A percentile compares a stretch with the other conserved stretches of the same genome.
These are phyloP conservation scores for Lablab purpureus DNA, from an alignment of 306 rosid species.

Conservation along the genomic window DNA sequence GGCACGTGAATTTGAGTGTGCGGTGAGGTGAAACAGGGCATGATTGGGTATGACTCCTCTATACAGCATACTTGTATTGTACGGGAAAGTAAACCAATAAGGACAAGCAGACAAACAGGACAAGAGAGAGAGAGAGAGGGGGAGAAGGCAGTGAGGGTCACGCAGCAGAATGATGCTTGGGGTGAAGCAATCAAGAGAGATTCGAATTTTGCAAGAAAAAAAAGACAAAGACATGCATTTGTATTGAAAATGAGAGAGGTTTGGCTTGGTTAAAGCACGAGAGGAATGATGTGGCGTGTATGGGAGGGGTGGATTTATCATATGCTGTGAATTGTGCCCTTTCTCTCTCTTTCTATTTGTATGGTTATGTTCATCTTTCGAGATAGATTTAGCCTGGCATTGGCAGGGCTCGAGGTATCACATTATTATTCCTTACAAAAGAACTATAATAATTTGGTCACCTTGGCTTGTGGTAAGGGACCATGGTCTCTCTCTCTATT, in stretches of 20 bases:
- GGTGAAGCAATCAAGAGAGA: constrained; percentile 73
- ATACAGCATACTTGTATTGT: constrained; percentile 42
- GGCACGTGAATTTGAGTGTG: constrained; percentile 26
- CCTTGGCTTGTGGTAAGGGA: constrained; percentile 52
- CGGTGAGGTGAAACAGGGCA: constrained; percentile 33
- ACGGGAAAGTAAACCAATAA: constrained; percentile 53
- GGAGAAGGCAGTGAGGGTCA: constrained; percentile 44
- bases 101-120: constrained; percentile 42
- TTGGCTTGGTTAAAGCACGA: constrained; percentile 55
- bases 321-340: constrained; percentile 33
- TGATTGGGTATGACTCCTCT: constrained; percentile 43
- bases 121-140: constrained; percentile 1
- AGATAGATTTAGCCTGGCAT: constrained; percentile 69
- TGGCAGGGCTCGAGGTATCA: constrained; percentile 75
- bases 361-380: constrained; percentile 55
- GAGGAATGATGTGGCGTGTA: constrained; percentile 53
- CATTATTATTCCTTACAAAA: constrained; percentile 46
- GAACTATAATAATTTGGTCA: constrained; percentile 58
- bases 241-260: constrained; percentile 31
- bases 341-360: constrained; percentile 38
- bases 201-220: constrained; percentile 49
- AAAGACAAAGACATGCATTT: constrained; percentile 33
- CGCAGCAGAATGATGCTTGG: constrained; percentile 69
- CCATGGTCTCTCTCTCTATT: constrained; percentile 35
- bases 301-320: constrained; percentile 39